Conservation (phyloP, 192 early-diverging fungal genomes). For the Podila clonocystis region DNA sequence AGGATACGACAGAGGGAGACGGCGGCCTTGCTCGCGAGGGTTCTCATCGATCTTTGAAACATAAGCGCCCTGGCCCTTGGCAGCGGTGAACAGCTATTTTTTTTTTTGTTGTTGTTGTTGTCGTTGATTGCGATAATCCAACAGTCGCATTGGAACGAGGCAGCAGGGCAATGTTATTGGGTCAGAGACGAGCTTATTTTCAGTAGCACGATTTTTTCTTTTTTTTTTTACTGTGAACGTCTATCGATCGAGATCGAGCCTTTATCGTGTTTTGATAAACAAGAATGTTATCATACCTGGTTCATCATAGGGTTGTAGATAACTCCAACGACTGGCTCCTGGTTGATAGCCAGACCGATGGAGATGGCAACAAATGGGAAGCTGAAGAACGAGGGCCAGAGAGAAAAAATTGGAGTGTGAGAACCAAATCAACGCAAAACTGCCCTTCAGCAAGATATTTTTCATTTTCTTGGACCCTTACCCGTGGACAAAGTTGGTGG, state of each 20-base stretch:
- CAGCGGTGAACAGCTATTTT: conserved; percentile 62
- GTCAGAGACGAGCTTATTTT: neutral
- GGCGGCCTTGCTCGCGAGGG: conserved; percentile 52
- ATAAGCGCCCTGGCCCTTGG: conserved; percentile 71
- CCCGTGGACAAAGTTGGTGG: conserved; percentile 82
- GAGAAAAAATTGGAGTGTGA: neutral
- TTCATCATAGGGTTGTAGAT: conserved; percentile 91
- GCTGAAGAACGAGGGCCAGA: conserved; percentile 59
- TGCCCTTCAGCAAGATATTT: neutral
- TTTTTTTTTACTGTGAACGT: neutral
- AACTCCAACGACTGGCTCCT: conserved; percentile 85
- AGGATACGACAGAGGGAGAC: conserved; percentile 68
- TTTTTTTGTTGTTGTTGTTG: neutral
- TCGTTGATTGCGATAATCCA: neutral
- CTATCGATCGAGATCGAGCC: too few relatives aligned
- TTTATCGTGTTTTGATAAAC: too few relatives aligned
- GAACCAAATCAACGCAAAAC: neutral
- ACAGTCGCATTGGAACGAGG: conserved; percentile 4
- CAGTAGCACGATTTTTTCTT: neutral
- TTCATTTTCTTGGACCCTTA: conserved; percentile 2
- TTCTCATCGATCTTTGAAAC: conserved; percentile 55
- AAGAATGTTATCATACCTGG: conserved; percentile 61
- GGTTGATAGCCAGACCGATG: conserved; percentile 83
- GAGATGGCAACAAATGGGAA: conserved; percentile 89
- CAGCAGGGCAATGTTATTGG: neutral